phyloP scores from a whole-genome alignment of 2,329 filamentous ascomycete genomes.

The Nemania sp. region DNA sequence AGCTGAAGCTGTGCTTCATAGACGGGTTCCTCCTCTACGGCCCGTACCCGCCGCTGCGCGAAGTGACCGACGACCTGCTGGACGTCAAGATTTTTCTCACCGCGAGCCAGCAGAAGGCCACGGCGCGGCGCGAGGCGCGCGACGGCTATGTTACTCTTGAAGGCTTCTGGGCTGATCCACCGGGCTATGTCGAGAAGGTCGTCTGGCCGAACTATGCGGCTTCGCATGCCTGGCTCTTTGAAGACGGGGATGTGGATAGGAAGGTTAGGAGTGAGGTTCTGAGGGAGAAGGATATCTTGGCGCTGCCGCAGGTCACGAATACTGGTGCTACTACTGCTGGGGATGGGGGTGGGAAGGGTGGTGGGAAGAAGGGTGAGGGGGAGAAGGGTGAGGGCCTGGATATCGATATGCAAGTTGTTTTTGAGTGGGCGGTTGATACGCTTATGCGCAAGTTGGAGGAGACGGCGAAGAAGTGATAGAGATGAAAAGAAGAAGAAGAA shows the following conservation, averaged over 20 bases:
- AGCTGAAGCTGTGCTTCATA: constrained; percentile 67
- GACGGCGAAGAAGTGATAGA: constrained; percentile 8
- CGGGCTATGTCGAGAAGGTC: constrained; percentile 88
- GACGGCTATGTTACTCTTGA: constrained; percentile 80
- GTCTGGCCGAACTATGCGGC: constrained; percentile 95
- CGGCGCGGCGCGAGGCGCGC: constrained; percentile 66
- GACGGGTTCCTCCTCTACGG: constrained; percentile 87
- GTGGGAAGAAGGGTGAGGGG: no score
- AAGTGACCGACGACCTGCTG: constrained; percentile 59
- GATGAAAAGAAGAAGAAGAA: background rate
- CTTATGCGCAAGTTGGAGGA: constrained; percentile 55
- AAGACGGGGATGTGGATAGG: constrained; percentile 67
- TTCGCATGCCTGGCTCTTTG: constrained; percentile 80
- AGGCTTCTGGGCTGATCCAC: constrained; percentile 94
- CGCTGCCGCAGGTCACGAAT: constrained; percentile 44
- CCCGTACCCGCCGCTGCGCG: constrained; percentile 43
- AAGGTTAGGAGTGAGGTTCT: constrained; percentile 51
- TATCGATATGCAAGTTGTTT: constrained; percentile 61
- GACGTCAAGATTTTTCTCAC: constrained; percentile 80
- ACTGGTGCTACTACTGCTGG: no score
- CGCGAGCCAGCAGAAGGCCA: constrained; percentile 66
- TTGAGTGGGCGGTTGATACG: constrained; percentile 70
- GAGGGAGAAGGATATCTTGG: constrained; percentile 49
- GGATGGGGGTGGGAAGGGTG: background rate
- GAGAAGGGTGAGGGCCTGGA: constrained; percentile 40